A percentile compares a stretch with the other conserved stretches of the same genome.
Evolutionary conservation across 345 rosid genomes (phyloP).

Genomic region (Rhodamnia rubescens): DNA sequence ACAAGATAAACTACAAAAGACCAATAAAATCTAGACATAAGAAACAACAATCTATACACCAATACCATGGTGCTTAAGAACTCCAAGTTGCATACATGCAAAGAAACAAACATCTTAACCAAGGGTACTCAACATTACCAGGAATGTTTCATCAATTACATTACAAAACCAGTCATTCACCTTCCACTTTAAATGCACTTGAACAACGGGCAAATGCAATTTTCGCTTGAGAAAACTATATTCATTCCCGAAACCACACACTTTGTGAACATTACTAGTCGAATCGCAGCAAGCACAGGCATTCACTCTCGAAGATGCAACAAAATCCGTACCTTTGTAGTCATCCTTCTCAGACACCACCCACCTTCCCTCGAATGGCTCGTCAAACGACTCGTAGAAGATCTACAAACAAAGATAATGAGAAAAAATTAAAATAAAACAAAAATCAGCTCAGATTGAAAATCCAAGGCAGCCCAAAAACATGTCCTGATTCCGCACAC

Average conservation of each 20-base stretch:
- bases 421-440: not conserved
- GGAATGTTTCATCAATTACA: not conserved
- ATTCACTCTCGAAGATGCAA: not conserved
- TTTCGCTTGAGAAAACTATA: not conserved
- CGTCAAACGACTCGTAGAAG: slow-evolving; percentile 10
- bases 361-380: slow-evolving; percentile 9
- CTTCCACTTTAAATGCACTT: not conserved
- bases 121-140: not conserved
- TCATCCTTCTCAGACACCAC: slow-evolving; percentile 5
- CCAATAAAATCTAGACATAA: not conserved
- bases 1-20: not conserved
- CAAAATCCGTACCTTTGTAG: slow-evolving; percentile 1
- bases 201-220: not conserved
- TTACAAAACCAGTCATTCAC: not conserved
- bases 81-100: not conserved
- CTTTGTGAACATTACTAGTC: not conserved
- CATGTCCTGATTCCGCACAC: not conserved
- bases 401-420: not conserved
- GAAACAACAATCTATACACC: not conserved
- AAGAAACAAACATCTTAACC: not conserved
- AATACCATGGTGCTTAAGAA: not conserved
- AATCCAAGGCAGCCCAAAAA: not conserved
- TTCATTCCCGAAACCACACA: not conserved
- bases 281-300: not conserved
- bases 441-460: not conserved